These are phyloP conservation scores for Wickerhamiella sorbophila DNA, from an alignment of 805 yeast species.

Conservation along the genomic window DNA sequence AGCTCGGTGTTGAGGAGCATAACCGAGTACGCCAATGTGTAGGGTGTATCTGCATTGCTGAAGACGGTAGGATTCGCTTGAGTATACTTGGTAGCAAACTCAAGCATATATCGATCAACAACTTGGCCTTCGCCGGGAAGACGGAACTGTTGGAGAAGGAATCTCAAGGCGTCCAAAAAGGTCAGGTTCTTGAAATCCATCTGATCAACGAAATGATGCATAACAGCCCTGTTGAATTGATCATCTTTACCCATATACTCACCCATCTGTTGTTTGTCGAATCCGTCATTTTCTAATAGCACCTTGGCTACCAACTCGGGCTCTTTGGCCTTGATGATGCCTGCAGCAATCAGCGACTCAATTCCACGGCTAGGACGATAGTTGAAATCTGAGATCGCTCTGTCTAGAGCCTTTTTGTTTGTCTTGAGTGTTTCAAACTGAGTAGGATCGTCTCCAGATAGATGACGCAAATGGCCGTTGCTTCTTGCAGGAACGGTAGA, in stretches of 20 bases:
- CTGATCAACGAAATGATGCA: conserved; percentile 86
- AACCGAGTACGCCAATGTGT: conserved; percentile 80
- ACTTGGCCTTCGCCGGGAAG: conserved; percentile 98
- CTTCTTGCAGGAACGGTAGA: conserved; percentile 1
- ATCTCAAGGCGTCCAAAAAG: conserved; percentile 77
- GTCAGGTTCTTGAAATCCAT: conserved; percentile 58
- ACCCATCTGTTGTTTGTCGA: conserved; percentile 76
- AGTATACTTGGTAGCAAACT: conserved; percentile 84
- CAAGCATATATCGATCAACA: conserved; percentile 90
- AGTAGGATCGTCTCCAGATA: conserved; percentile 45
- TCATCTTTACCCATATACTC: conserved; percentile 87
- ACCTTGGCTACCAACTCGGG: conserved; percentile 65
- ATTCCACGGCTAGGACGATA: conserved; percentile 76
- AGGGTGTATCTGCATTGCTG: conserved; percentile 87
- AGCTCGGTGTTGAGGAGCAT: conserved; percentile 89
- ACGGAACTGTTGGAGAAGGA: conserved; percentile 73
- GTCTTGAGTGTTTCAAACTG: conserved; percentile 78
- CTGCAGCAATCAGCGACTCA: conserved; percentile 41
- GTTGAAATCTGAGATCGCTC: conserved; percentile 67
- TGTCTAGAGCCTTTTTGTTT: conserved; percentile 66
- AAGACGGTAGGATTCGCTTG: conserved; percentile 74
- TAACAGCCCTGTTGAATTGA: conserved; percentile 57
- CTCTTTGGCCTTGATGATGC: conserved; percentile 44
- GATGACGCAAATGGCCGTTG: background rate
- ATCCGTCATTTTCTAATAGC: conserved; percentile 49